Base-by-base conservation (phyloP, 768 basidiomycete species). In the Ephemerocybe angulata region DNA sequence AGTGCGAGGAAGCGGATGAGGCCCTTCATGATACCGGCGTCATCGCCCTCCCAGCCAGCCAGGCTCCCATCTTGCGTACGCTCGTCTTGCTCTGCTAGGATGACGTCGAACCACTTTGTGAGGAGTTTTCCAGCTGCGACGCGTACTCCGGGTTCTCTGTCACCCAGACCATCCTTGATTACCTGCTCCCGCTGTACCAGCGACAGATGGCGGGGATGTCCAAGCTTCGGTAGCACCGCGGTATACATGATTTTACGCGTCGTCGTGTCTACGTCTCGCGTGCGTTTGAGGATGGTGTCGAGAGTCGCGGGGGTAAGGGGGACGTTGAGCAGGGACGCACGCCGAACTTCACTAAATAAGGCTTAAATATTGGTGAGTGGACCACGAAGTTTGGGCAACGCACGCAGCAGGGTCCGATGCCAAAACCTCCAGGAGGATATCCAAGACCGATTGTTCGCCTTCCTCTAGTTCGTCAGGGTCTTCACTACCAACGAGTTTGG, bases 151-250 rank as follows among this genome's bases (percentile, higher is more conserved):
- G 85, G 83, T 60, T 98, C 95, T 28, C 96, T 78, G 70, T 98
- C 96, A 0, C 93, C 89, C 3, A 98, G 75, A 0, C 96, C 96
- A 60, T 91, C 85, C 40, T 86, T 84, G n/a, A 96, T 82, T 40
- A 96, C 77, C 52, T 85, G 77, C 63, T 96, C 91, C 33, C 96
- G 80, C 68, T 97, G 93, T 0, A 84, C 76, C 28, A 93, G 87
- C 1, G 82, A 82, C 30, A 98, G 77, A 13, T 81, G 82, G 4
- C 87, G 81, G 1, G 88, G 87, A 57, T 94, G 82, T 2, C 78
- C 77, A 72, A 83, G 59, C 59, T 75, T 69, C 35, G 67, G 55
- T n/a, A 96, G 77, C 0, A 90, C 79, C 12, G 75, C 72, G 1
- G 85, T 74, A 67, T 91, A 97, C 15, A 93, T 80, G 24, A 89